Base-by-base conservation (phyloP, 176 grass and related monocot species). In the Phyllostachys edulis region DNA sequence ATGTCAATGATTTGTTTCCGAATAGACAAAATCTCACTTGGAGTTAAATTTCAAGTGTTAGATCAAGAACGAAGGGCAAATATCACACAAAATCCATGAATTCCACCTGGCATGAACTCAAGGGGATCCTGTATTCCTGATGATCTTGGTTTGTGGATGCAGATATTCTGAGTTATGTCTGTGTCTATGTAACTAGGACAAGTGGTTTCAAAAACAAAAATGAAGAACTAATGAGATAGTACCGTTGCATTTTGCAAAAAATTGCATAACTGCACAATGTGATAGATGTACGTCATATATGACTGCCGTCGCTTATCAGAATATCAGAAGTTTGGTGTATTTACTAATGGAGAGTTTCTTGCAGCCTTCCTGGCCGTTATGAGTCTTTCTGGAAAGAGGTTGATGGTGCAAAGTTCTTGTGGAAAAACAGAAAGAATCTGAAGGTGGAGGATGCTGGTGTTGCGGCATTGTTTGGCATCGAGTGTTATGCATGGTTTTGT, bases 381-480 rank as follows among this genome's bases (percentile, higher is more conserved):
- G 86, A 97, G 46, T 47, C 95, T 26, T 93, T 94, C 82, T 93
- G 88, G 90, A 94, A 97, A 67, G 95, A 94, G 82, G 46, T 94
- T 71, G 90, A 97, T 65, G 67, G 79, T 6, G 82, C 77, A 37
- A 97, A 93, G 84, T 78, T 90, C 66, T 37, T 93, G 21, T 92
- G 92, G 85, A 92, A 65, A 67, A 91, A 93, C 52, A 82, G 79
- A 54, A 75, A 81, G 13, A 83, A 90, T 34, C 84, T 94, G 70
- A 94, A 88, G 86, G 71, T 91, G 69, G 92, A 97, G 86, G 79
- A 91, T 63, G 89, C 63, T 18, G 90, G 95, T 26, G 89, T 97
- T 67, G 95, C 90, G 0, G 89, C 95, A 2, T 69, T 97, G 75
- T 91, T 97, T 88, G 95, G 95, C 71, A 76, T 94, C 6, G 95